phyloP scores from a whole-genome alignment of 345 rosid species.

The Garcia nutans region DNA sequence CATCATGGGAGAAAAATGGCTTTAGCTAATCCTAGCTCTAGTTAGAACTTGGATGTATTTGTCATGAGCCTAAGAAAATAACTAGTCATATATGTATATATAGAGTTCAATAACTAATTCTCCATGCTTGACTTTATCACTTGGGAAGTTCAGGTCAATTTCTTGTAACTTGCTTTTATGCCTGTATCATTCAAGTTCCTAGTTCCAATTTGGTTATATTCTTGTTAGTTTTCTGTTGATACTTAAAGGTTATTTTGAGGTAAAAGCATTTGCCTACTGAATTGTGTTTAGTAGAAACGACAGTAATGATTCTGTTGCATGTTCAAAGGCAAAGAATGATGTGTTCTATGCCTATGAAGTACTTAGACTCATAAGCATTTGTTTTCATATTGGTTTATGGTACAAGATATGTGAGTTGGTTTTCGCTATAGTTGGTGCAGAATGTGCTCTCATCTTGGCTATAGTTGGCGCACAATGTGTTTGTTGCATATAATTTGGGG shows the following conservation, averaged over 20 bases:
- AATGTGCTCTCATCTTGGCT: not conserved
- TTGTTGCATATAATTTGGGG: not conserved
- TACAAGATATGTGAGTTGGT: not conserved
- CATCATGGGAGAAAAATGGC: no score
- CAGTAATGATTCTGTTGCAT: not conserved
- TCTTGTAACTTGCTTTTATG: no score
- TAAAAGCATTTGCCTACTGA: not conserved
- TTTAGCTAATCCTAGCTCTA: no score
- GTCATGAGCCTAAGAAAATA: no score
- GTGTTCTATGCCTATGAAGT: not conserved
- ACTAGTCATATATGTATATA: no score
- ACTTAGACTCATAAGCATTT: not conserved
- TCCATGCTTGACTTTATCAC: no score
- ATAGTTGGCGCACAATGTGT: not conserved
- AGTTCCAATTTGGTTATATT: no score
- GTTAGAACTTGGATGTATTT: no score
- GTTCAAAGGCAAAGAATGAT: not conserved
- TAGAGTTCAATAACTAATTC: no score
- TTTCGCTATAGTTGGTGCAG: not conserved
- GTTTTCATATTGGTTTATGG: not conserved
- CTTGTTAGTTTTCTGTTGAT: no score
- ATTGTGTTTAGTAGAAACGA: not conserved
- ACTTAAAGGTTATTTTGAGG: not conserved
- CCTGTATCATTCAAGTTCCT: no score
- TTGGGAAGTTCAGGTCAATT: no score